Evolutionary conservation across 2,329 filamentous ascomycete species (phyloP).

Genomic region (Phoma sp.): DNA sequence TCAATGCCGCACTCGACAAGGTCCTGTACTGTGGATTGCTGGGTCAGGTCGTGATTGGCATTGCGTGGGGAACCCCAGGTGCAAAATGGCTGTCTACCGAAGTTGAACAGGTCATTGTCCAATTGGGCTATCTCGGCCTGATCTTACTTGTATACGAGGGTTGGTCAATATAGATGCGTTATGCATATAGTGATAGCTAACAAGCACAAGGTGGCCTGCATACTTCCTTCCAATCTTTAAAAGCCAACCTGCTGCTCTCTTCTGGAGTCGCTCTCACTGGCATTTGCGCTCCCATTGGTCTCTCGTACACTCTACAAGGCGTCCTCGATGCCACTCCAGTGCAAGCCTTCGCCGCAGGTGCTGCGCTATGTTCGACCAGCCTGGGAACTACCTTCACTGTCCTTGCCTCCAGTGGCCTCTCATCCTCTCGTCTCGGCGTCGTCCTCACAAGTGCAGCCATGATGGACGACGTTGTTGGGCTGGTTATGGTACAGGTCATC

Average conservation of each 20-base stretch:
- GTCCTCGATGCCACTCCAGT: conserved; percentile 61
- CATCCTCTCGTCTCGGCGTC: conserved; percentile 63
- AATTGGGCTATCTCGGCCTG: conserved; percentile 77
- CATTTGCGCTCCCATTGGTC: conserved; percentile 67
- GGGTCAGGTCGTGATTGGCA: conserved; percentile 74
- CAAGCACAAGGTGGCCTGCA: conserved; percentile 62
- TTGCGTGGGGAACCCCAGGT: conserved; percentile 74
- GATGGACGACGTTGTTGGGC: conserved; percentile 80
- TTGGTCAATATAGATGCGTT: conserved; percentile 21
- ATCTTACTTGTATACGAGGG: conserved; percentile 76
- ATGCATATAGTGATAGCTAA: conserved; percentile 11
- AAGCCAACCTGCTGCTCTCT: conserved; percentile 68
- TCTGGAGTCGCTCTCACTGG: conserved; percentile 70
- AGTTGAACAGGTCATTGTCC: conserved; percentile 64
- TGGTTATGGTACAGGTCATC: conserved; percentile 80
- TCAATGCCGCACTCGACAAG: conserved; percentile 65
- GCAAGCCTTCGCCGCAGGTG: conserved; percentile 75
- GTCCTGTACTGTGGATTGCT: conserved; percentile 74
- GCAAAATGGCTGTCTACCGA: conserved; percentile 64
- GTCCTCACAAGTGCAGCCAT: conserved; percentile 77
- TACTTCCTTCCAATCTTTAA: conserved; percentile 62
- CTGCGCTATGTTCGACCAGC: conserved; percentile 76
- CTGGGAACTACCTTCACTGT: conserved; percentile 75
- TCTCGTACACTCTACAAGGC: conserved; percentile 67
- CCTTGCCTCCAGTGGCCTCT: conserved; percentile 66